These are phyloP conservation scores for Fusarium lateritium DNA, from an alignment of 2,329 filamentous ascomycete genomes.

Conservation along the genomic window DNA sequence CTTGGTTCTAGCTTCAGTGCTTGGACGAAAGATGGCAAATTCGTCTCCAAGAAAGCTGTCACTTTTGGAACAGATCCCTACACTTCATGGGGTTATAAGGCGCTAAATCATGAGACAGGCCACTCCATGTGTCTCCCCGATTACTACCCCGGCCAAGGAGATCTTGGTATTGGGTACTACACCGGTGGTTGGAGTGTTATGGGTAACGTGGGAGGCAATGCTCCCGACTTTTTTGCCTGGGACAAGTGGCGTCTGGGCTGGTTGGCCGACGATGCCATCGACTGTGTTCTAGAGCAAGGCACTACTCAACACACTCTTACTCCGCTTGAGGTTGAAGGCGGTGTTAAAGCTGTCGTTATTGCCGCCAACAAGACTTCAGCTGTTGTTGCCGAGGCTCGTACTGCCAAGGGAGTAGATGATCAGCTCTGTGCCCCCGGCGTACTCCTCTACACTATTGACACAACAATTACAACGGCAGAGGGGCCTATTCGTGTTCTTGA, in stretches of 20 bases:
- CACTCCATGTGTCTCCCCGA: slow-evolving; percentile 58
- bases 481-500: slow-evolving; percentile 54
- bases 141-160: slow-evolving; percentile 51
- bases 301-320: slow-evolving; percentile 48
- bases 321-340: slow-evolving; percentile 18
- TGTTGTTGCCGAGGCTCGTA: slow-evolving; percentile 54
- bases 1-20: slow-evolving; percentile 21
- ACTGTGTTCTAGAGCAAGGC: slow-evolving; percentile 49
- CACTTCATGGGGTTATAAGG: slow-evolving; percentile 52
- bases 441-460: slow-evolving; percentile 56
- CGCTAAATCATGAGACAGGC: slow-evolving; percentile 57
- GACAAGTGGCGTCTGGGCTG: slow-evolving; percentile 58
- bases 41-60: slow-evolving; percentile 47
- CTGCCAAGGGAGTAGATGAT: slow-evolving; percentile 44
- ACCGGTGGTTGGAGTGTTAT: slow-evolving; percentile 57
- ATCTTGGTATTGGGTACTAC: slow-evolving; percentile 47
- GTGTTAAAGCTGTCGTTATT: slow-evolving; percentile 35
- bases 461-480: slow-evolving; percentile 46
- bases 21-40: background rate
- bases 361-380: slow-evolving; percentile 28
- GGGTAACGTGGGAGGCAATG: slow-evolving; percentile 54
- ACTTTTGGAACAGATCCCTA: slow-evolving; percentile 54
- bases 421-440: slow-evolving; percentile 53
- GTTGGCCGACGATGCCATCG: slow-evolving; percentile 53
- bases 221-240: slow-evolving; percentile 57